Evolutionary conservation across 2,329 filamentous ascomycete genomes (phyloP).

Genomic region (Ramularia collo-cygni): DNA sequence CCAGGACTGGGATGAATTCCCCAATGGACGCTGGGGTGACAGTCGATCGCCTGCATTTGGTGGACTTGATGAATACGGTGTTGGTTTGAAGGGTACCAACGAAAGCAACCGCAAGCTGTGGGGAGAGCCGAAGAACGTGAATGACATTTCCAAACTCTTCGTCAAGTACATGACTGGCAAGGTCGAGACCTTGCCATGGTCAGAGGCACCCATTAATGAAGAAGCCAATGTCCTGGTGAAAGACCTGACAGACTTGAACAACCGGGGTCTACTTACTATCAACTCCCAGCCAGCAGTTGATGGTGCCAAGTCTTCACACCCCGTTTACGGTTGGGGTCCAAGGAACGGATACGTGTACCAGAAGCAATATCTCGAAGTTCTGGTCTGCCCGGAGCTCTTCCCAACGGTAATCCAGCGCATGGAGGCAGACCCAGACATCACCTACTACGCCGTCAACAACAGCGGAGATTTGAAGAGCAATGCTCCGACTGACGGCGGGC

Average conservation of each 20-base stretch:
- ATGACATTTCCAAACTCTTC: slow-evolving; percentile 77
- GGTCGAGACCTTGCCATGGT: slow-evolving; percentile 84
- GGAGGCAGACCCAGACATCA: slow-evolving; percentile 70
- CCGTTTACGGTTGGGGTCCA: slow-evolving; percentile 89
- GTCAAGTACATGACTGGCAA: slow-evolving; percentile 76
- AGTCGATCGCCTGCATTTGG: slow-evolving; percentile 93
- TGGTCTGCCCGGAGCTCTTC: slow-evolving; percentile 75
- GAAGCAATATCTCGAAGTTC: slow-evolving; percentile 90
- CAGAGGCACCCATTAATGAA: slow-evolving; percentile 74
- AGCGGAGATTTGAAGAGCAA: slow-evolving; percentile 77
- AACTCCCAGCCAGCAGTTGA: slow-evolving; percentile 96
- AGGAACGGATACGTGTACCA: slow-evolving; percentile 96
- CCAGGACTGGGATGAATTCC: slow-evolving; percentile 98
- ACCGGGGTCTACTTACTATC: slow-evolving; percentile 82
- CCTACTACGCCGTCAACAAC: slow-evolving; percentile 90
- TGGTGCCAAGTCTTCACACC: slow-evolving; percentile 78
- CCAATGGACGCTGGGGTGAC: slow-evolving; percentile 97
- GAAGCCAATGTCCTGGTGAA: slow-evolving; percentile 74
- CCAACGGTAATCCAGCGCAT: slow-evolving; percentile 71
- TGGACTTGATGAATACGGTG: slow-evolving; percentile 88
- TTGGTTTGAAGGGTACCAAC: slow-evolving; percentile 88
- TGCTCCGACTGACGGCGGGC: slow-evolving; percentile 66
- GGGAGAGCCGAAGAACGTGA: slow-evolving; percentile 74
- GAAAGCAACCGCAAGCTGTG: slow-evolving; percentile 93
- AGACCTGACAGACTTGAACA: slow-evolving; percentile 74